phyloP scores from a whole-genome alignment of 164 flowering plant species.

The Liquidambar formosana region DNA sequence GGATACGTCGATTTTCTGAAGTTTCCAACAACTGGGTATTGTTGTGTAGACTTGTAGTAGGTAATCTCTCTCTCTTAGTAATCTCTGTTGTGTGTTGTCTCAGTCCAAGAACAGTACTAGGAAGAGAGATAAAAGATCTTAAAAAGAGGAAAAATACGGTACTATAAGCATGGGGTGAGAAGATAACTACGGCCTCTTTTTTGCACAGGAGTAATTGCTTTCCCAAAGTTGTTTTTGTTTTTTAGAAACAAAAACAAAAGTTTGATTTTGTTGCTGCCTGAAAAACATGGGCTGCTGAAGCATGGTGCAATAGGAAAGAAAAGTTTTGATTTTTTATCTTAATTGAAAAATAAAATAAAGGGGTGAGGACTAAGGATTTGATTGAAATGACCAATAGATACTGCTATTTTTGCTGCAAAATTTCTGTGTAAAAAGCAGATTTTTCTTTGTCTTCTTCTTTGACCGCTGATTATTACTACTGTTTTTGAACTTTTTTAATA shows the following conservation, averaged over 20 bases:
- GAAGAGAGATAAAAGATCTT: constrained; percentile 4
- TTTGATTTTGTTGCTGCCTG: neutral
- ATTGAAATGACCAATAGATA: neutral
- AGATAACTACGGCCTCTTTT: too few species aligned
- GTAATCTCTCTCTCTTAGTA: constrained; percentile 12
- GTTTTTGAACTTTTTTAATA: neutral
- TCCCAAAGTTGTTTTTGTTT: too few species aligned
- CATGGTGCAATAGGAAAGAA: too few species aligned
- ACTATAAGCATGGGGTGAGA: too few species aligned
- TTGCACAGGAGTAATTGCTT: too few species aligned
- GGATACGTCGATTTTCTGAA: neutral
- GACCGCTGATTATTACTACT: neutral
- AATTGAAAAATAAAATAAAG: too few species aligned
- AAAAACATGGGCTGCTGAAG: constrained; percentile 5
- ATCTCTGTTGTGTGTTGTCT: constrained; percentile 13
- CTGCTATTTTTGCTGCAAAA: neutral
- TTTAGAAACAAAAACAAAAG: too few species aligned
- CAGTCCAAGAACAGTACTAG: constrained; percentile 12
- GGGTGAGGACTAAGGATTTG: too few species aligned
- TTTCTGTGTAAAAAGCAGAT: constrained; percentile 5
- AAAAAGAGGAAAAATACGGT: neutral
- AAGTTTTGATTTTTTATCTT: too few species aligned
- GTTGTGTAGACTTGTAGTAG: neutral
- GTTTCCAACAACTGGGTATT: constrained; percentile 1
- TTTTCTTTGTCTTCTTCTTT: constrained; percentile 10